phyloP scores from a whole-genome alignment of 805 yeast species.

The Monosporozyma aerobia region DNA sequence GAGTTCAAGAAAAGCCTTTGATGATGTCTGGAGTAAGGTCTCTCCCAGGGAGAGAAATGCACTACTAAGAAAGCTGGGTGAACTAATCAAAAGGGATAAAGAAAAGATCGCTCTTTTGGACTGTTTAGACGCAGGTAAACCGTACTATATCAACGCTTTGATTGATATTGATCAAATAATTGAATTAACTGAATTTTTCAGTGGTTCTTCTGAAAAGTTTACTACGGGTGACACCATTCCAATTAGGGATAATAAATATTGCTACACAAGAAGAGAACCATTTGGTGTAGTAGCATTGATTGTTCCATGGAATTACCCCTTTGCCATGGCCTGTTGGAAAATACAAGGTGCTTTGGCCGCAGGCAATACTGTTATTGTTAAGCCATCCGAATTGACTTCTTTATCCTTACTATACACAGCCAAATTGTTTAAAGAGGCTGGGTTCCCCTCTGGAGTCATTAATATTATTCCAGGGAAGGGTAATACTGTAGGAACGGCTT shows the following conservation, averaged over 20 bases:
- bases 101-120: constrained; percentile 45
- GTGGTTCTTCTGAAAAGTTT: constrained; percentile 62
- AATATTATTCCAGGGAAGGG: constrained; percentile 37
- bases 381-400: constrained; percentile 39
- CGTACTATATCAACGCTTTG: constrained; percentile 39
- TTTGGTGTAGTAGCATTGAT: constrained; percentile 40
- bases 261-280: constrained; percentile 41
- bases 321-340: constrained; percentile 40
- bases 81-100: constrained; percentile 37
- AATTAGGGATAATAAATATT: constrained; percentile 45
- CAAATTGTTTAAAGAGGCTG: constrained; percentile 32
- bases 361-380: constrained; percentile 36
- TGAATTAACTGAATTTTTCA: constrained; percentile 49
- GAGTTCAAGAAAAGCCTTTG: constrained; percentile 41
- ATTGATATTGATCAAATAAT: constrained; percentile 49
- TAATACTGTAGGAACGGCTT: constrained; percentile 31
- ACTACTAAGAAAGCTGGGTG: constrained; percentile 37
- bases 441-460: constrained; percentile 39
- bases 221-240: constrained; percentile 49
- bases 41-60: constrained; percentile 37
- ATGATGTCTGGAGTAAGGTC: constrained; percentile 36
- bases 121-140: constrained; percentile 49
- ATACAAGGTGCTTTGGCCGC: constrained; percentile 44
- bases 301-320: constrained; percentile 41
- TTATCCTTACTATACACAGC: constrained; percentile 34